These are phyloP conservation scores for Naganishia vaughanmartiniae DNA, from an alignment of 768 basidiomycete genomes.

Conservation along the genomic window DNA sequence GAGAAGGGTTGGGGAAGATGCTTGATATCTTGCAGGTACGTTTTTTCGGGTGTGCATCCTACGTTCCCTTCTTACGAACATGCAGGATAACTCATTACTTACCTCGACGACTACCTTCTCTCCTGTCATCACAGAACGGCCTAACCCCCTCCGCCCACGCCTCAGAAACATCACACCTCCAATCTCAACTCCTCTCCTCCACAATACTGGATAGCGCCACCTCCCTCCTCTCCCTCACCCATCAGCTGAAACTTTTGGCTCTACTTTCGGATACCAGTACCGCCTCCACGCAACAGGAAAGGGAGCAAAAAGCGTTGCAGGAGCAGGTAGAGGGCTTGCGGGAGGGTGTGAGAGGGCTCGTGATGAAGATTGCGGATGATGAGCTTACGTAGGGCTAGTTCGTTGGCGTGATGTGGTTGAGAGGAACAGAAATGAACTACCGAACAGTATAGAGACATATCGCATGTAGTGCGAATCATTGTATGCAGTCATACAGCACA, in stretches of 20 bases:
- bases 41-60: background rate
- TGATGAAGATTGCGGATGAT: conserved; percentile 35
- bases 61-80: background rate
- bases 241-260: conserved; percentile 32
- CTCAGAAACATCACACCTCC: conserved; percentile 21
- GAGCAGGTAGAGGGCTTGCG: conserved; percentile 22
- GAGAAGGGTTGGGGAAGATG: conserved; percentile 30
- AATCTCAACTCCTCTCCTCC: conserved; percentile 14
- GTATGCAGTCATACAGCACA: no score
- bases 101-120: background rate
- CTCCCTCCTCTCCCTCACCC: conserved; percentile 28
- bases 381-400: conserved; percentile 9
- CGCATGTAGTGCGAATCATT: no score
- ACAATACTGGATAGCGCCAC: conserved; percentile 22
- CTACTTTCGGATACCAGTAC: conserved; percentile 27
- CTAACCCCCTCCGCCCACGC: background rate
- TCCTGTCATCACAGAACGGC: background rate
- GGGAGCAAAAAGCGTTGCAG: conserved; percentile 1
- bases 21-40: conserved; percentile 25
- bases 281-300: background rate
- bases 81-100: no score
- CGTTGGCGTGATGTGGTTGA: background rate
- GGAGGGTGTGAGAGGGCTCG: conserved; percentile 33
- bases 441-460: no score
- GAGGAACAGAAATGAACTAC: no score